Percentiles rank a stretch among this genome's conserved stretches.
phyloP scores from a whole-genome alignment of 2,329 filamentous ascomycete species.

The Stachybotrys echinatus region DNA sequence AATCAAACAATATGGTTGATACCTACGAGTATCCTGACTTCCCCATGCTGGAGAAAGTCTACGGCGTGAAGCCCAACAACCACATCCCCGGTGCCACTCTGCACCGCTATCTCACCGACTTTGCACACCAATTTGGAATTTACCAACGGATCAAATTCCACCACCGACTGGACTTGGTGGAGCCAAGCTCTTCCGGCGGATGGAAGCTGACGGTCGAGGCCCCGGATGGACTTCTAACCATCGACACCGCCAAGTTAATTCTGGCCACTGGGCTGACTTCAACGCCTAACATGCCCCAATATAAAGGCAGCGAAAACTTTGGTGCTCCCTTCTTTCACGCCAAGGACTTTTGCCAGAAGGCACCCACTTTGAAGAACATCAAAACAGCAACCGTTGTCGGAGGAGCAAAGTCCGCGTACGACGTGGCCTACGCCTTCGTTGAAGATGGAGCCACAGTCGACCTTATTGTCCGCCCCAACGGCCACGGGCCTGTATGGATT shows the following conservation, averaged over 20 bases:
- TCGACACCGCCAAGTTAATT: conserved; percentile 34
- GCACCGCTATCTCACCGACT: conserved; percentile 30
- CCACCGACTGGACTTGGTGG: conserved; percentile 41
- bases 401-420: conserved; percentile 52
- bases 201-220: conserved; percentile 13
- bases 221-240: neutral
- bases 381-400: conserved; percentile 44
- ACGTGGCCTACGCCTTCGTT: conserved; percentile 51
- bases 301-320: conserved; percentile 30
- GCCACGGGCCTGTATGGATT: conserved; percentile 52
- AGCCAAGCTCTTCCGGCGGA: conserved; percentile 10
- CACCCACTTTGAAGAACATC: conserved; percentile 21
- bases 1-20: conserved; percentile 59
- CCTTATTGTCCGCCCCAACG: conserved; percentile 43
- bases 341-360: conserved; percentile 31
- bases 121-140: conserved; percentile 41
- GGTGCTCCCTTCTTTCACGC: conserved; percentile 35
- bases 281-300: conserved; percentile 32
- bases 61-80: conserved; percentile 25
- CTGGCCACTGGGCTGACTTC: conserved; percentile 46
- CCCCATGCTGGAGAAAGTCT: conserved; percentile 46
- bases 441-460: conserved; percentile 41
- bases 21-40: conserved; percentile 61
- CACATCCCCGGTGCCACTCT: conserved; percentile 31
- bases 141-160: conserved; percentile 41